phyloP scores from a whole-genome alignment of 2,329 filamentous ascomycete species.

The Xylariaceae sp. region DNA sequence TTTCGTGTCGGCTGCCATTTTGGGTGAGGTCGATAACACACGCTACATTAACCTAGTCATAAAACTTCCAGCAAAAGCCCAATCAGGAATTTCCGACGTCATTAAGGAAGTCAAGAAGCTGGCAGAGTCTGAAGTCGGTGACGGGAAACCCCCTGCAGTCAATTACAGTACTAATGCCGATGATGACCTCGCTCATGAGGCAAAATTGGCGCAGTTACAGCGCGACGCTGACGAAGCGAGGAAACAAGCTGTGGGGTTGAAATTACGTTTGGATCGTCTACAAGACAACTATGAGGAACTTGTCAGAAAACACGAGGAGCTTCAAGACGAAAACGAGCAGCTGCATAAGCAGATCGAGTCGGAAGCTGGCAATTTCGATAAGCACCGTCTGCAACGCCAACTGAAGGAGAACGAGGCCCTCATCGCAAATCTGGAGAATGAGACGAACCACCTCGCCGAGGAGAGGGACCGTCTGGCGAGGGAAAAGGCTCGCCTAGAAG shows the following conservation, averaged over 20 bases:
- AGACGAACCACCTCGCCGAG: conserved; percentile 57
- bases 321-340: conserved; percentile 64
- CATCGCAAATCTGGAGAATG: conserved; percentile 70
- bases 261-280: conserved; percentile 61
- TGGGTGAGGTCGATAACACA: conserved; percentile 29
- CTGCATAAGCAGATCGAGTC: conserved; percentile 58
- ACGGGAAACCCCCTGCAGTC: conserved; percentile 21
- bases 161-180: conserved; percentile 44
- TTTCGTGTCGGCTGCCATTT: conserved; percentile 30
- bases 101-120: conserved; percentile 34
- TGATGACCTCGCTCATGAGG: conserved; percentile 59
- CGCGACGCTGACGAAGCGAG: conserved; percentile 56
- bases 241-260: conserved; percentile 61
- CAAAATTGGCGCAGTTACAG: conserved; percentile 54
- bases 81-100: conserved; percentile 43
- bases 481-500: conserved; percentile 41
- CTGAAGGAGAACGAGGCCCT: conserved; percentile 70
- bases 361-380: conserved; percentile 53
- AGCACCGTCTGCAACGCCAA: conserved; percentile 56
- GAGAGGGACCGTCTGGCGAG: conserved; percentile 46
- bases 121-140: conserved; percentile 40
- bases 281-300: conserved; percentile 65
- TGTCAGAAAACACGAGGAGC: conserved; percentile 53
- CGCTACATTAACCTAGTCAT: conserved; percentile 24
- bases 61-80: conserved; percentile 23